phyloP scores from a whole-genome alignment of 805 yeast genomes.

The Metschnikowia orientalis region DNA sequence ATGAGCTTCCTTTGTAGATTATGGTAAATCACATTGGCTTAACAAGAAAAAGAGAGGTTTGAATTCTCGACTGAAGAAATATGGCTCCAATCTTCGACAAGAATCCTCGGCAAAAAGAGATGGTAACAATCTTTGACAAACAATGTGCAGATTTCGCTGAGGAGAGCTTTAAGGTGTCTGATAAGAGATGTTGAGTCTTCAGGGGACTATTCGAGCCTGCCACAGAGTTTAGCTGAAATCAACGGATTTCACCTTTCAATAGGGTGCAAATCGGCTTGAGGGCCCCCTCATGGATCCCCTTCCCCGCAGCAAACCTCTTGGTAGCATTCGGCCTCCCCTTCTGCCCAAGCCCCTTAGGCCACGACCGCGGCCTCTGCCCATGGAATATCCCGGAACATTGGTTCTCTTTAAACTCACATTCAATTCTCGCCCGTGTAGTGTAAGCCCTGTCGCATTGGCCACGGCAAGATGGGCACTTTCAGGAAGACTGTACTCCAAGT shows the following conservation, averaged over 20 bases:
- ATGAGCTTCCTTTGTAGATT: too few species aligned
- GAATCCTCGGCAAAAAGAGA: too few species aligned
- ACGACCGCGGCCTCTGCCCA: constrained; percentile 20
- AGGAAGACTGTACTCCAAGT: constrained; percentile 73
- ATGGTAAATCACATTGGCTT: too few species aligned
- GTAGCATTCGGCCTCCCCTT: constrained; percentile 7
- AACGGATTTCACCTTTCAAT: constrained; percentile 3
- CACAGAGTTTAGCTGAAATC: too few species aligned
- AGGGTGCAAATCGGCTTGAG: constrained; percentile 10
- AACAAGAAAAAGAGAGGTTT: too few species aligned
- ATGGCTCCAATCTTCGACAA: too few species aligned
- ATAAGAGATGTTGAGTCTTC: too few species aligned
- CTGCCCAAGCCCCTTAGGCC: constrained; percentile 7
- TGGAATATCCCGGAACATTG: constrained; percentile 65
- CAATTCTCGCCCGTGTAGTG: constrained; percentile 63
- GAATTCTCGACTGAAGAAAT: too few species aligned
- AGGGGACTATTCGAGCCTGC: too few species aligned
- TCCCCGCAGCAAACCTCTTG: constrained; percentile 11
- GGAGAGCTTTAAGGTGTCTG: too few species aligned
- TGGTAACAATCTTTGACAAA: too few species aligned
- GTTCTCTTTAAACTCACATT: constrained; percentile 78
- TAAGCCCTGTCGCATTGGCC: constrained; percentile 53
- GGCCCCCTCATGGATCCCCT: constrained; percentile 12
- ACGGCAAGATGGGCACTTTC: constrained; percentile 64
- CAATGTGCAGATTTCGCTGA: too few species aligned